Conservation (phyloP, 305 asterid species). For the Salvia sclarea region DNA sequence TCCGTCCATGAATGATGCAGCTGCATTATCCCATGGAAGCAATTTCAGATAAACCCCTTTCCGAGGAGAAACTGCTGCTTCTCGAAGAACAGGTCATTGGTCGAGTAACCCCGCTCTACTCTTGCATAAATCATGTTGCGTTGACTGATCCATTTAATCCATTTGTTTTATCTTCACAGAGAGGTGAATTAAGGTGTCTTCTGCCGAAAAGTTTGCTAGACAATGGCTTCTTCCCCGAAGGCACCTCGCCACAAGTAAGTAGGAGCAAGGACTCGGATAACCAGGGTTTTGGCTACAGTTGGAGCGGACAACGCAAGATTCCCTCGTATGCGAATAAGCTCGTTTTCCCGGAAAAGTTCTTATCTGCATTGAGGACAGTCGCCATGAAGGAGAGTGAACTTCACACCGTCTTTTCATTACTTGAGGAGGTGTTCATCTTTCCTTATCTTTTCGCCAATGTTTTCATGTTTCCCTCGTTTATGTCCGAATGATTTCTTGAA, state of each 20-base stretch:
- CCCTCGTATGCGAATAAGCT: constrained; percentile 68
- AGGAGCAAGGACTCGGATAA: constrained; percentile 28
- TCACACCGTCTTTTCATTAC: constrained; percentile 65
- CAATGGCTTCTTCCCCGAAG: constrained; percentile 68
- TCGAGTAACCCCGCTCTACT: background rate
- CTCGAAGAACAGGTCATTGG: constrained; percentile 84
- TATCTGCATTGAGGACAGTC: constrained; percentile 78
- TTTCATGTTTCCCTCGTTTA: background rate
- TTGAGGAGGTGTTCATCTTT: constrained; percentile 59
- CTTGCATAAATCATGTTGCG: no score
- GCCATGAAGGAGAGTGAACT: constrained; percentile 78
- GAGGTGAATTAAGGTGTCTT: constrained; percentile 79
- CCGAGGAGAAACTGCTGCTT: constrained; percentile 80
- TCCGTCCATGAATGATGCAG: constrained; percentile 42
- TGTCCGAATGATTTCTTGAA: background rate
- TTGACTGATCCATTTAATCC: no score
- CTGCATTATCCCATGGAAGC: constrained; percentile 86
- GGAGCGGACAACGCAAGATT: constrained; percentile 75
- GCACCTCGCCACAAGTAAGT: constrained; percentile 37
- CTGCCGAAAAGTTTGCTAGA: constrained; percentile 66
- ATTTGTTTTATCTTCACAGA: no score
- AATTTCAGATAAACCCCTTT: constrained; percentile 54
- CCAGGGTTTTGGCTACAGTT: constrained; percentile 51
- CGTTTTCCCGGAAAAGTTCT: constrained; percentile 78
- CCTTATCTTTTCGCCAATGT: background rate